phyloP scores from a whole-genome alignment of 495 filamentous ascomycete species.

The Aspergillus campestris region DNA sequence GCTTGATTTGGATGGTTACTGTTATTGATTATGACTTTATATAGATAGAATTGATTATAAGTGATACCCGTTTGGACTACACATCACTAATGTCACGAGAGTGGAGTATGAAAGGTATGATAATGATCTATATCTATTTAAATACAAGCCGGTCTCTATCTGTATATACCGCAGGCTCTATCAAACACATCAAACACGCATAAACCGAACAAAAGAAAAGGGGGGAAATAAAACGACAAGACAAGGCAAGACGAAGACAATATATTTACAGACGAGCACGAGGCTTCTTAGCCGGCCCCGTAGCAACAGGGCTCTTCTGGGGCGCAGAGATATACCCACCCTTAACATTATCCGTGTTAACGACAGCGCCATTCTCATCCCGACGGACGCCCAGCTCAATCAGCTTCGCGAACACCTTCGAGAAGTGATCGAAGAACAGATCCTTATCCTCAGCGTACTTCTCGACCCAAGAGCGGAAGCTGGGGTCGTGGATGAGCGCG shows the following conservation, averaged over 20 bases:
- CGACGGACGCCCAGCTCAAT: slow-evolving; percentile 50
- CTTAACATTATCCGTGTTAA: slow-evolving; percentile 44
- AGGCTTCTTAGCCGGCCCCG: slow-evolving; percentile 19
- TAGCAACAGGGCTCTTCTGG: slow-evolving; percentile 46
- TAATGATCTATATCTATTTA: too few relatives aligned
- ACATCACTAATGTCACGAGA: too few relatives aligned
- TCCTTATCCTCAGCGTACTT: slow-evolving; percentile 53
- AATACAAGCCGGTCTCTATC: too few relatives aligned
- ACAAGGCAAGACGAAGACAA: slow-evolving; percentile 16
- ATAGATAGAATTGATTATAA: too few relatives aligned
- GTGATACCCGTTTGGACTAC: too few relatives aligned
- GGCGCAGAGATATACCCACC: slow-evolving; percentile 50
- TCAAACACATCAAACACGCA: too few relatives aligned
- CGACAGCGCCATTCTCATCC: slow-evolving; percentile 39
- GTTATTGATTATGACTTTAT: too few relatives aligned
- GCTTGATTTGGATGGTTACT: too few relatives aligned
- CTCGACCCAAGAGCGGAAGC: slow-evolving; percentile 45
- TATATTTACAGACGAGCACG: slow-evolving; percentile 5
- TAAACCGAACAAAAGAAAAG: too few relatives aligned
- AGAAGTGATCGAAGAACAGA: slow-evolving; percentile 52
- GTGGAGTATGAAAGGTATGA: too few relatives aligned
- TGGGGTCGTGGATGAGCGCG: slow-evolving; percentile 29
- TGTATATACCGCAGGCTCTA: too few relatives aligned
- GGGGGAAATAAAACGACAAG: slow-evolving; percentile 3
- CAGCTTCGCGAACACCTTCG: slow-evolving; percentile 53